Evolutionary conservation across 495 filamentous ascomycete species (phyloP).

Genomic region (Aspergillus heteromorphus): DNA sequence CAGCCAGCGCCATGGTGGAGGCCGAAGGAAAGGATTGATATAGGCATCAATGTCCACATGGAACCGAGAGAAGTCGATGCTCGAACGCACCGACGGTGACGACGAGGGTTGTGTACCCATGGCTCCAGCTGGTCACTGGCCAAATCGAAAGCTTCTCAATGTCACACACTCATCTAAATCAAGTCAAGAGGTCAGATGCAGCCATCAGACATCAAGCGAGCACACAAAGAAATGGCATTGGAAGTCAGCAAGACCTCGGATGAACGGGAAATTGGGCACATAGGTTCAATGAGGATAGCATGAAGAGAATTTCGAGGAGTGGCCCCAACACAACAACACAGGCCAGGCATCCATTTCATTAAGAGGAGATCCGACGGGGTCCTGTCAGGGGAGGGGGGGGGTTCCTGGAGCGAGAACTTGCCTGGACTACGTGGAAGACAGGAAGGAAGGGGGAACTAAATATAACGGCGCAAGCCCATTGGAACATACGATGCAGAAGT

Average conservation of each 20-base stretch:
- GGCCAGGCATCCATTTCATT: neutral
- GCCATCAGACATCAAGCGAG: neutral
- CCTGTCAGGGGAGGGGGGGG: neutral
- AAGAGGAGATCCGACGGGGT: neutral
- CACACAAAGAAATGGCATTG: neutral
- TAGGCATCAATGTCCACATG: constrained; percentile 63
- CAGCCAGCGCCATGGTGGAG: constrained; percentile 34
- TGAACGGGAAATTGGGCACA: neutral
- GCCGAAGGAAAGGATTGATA: constrained; percentile 57
- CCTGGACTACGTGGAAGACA: neutral
- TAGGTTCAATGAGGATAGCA: neutral
- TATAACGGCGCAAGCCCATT: constrained; percentile 1
- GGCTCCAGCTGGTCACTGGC: neutral
- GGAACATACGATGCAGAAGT: neutral
- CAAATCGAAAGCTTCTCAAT: neutral
- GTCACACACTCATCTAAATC: neutral
- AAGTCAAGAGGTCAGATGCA: neutral
- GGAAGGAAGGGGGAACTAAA: neutral
- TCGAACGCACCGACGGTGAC: neutral
- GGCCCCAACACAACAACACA: neutral
- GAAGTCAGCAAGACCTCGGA: neutral
- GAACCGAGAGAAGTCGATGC: constrained; percentile 24
- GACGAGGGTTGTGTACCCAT: neutral
- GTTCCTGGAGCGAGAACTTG: neutral
- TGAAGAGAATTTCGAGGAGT: neutral